Evolutionary conservation across 805 yeast species (phyloP).

Genomic region (Ogataea allantospora): DNA sequence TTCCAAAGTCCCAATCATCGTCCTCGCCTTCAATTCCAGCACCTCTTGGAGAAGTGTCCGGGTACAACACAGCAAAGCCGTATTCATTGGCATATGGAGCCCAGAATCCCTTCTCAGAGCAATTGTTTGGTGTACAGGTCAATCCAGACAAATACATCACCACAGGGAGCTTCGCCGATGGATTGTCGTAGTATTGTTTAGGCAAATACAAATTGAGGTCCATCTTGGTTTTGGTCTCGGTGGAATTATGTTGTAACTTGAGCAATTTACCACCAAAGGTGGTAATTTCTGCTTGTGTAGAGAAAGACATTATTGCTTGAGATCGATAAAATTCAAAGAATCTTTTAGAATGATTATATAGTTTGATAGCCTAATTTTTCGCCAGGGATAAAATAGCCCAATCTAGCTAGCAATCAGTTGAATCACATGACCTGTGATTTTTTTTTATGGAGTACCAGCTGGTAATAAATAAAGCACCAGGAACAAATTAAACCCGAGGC

Average conservation of each 20-base stretch:
- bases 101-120: conserved; percentile 88
- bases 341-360: no score
- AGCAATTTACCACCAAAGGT: conserved; percentile 73
- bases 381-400: neutral
- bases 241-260: conserved; percentile 75
- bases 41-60: conserved; percentile 97
- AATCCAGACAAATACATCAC: conserved; percentile 81
- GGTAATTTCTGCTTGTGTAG: conserved; percentile 49
- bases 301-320: conserved; percentile 54
- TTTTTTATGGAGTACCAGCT: conserved; percentile 2
- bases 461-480: conserved; percentile 9
- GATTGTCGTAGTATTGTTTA: conserved; percentile 39
- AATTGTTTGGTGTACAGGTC: conserved; percentile 92
- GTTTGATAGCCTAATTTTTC: neutral
- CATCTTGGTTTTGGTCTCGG: conserved; percentile 67
- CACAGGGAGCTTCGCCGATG: conserved; percentile 57
- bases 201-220: conserved; percentile 84
- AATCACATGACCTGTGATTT: neutral
- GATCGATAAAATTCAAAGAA: no score
- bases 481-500: conserved; percentile 41
- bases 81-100: conserved; percentile 75
- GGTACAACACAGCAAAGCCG: conserved; percentile 87
- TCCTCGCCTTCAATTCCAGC: conserved; percentile 69
- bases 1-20: conserved; percentile 79
- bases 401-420: neutral